Evolutionary conservation across 2,329 filamentous ascomycete species (phyloP).

Genomic region (Cordyceps javanica): DNA sequence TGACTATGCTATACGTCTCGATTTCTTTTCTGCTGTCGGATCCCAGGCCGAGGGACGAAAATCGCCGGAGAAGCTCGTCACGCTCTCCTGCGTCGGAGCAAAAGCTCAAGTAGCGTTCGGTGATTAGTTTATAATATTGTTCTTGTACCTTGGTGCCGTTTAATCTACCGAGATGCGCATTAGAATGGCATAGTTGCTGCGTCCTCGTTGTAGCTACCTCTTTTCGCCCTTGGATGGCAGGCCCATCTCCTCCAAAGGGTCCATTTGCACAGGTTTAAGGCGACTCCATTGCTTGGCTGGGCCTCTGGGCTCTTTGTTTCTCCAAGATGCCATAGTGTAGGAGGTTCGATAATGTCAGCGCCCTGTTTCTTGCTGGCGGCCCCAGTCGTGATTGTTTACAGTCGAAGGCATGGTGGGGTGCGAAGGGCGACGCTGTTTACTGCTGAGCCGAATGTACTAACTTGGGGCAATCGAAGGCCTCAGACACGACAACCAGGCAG

Average conservation of each 20-base stretch:
- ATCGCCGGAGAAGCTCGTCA: constrained; percentile 68
- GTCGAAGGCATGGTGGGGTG: not conserved
- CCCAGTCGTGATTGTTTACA: not conserved
- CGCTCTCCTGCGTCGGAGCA: constrained; percentile 68
- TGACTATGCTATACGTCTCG: not conserved
- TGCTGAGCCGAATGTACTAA: no score
- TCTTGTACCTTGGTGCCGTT: constrained; percentile 75
- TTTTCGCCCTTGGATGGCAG: constrained; percentile 88
- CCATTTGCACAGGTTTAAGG: constrained; percentile 66
- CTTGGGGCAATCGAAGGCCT: no score
- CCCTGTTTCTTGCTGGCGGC: not conserved
- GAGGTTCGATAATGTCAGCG: not conserved
- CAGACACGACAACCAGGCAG: no score
- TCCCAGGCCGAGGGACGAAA: constrained; percentile 52
- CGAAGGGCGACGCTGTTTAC: not conserved
- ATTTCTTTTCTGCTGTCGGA: not conserved
- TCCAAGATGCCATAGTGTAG: constrained; percentile 18
- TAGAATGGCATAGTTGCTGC: constrained; percentile 13
- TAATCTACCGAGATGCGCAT: constrained; percentile 40
- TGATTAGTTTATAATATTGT: constrained; percentile 78
- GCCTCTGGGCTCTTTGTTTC: constrained; percentile 25
- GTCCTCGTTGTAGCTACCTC: constrained; percentile 45
- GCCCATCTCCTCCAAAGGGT: constrained; percentile 75
- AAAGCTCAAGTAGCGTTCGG: constrained; percentile 83
- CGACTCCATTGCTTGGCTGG: constrained; percentile 58